A percentile compares a stretch with the other conserved stretches of the same genome.
Conservation (phyloP, 345 rosid species). For the Citrus mangshanensis region DNA sequence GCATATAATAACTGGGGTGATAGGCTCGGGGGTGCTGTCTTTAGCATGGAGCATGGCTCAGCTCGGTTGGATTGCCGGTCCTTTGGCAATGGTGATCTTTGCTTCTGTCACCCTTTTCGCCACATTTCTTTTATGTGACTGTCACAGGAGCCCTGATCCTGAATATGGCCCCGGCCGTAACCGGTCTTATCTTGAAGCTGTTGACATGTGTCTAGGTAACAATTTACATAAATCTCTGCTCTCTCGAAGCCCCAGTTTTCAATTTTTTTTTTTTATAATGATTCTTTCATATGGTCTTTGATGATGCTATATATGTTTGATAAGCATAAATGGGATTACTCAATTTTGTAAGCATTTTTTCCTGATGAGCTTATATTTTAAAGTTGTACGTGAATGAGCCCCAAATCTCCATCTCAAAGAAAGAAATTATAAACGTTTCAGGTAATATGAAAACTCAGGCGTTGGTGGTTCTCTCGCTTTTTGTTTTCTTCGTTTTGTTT, state of each 20-base stretch:
- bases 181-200: conserved; percentile 37
- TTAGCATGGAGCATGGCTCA: conserved; percentile 71
- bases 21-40: conserved; percentile 56
- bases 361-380: background rate
- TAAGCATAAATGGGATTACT: background rate
- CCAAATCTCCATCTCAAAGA: too few species aligned
- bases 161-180: conserved; percentile 36
- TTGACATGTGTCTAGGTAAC: conserved; percentile 28
- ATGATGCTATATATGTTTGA: background rate
- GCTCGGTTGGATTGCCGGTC: conserved; percentile 79
- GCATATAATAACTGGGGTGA: conserved; percentile 52
- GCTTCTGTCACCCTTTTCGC: conserved; percentile 47
- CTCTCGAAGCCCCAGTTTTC: background rate
- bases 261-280: background rate
- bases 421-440: too few species aligned
- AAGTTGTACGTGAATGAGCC: background rate
- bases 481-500: too few species aligned
- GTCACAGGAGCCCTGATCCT: conserved; percentile 58
- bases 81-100: conserved; percentile 37
- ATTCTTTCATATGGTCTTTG: background rate
- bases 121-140: conserved; percentile 45
- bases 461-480: too few species aligned
- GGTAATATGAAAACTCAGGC: too few species aligned
- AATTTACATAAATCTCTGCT: background rate
- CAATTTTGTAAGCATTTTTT: too few species aligned